Evolutionary conservation across 169 alveolate species (phyloP).

Genomic region (Plasmodium gallinaceum): DNA sequence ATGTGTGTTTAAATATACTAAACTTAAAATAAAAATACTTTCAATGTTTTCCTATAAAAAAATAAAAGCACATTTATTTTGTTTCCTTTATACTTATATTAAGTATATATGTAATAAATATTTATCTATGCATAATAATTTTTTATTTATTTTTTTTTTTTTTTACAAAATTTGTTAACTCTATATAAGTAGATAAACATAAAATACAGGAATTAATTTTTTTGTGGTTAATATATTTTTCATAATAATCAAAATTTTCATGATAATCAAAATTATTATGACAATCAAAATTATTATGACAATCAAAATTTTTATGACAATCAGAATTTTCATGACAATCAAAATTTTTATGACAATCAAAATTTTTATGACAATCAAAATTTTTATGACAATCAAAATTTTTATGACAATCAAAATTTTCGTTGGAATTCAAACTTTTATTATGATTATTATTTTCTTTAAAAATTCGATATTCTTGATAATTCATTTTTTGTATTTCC

Average conservation of each 20-base stretch:
- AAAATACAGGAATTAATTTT: slow-evolving; percentile 26
- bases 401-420: too few species aligned
- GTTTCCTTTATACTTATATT: neutral
- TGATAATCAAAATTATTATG: slow-evolving; percentile 31
- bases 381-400: slow-evolving; percentile 29
- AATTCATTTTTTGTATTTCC: slow-evolving; percentile 1
- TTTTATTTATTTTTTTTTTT: neutral
- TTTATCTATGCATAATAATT: neutral
- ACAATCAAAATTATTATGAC: neutral
- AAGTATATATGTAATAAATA: neutral
- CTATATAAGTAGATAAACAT: slow-evolving; percentile 47
- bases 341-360: too few species aligned
- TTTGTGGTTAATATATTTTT: slow-evolving; percentile 23
- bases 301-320: too few species aligned
- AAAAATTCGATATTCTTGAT: neutral
- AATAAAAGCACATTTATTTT: neutral
- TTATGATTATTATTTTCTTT: neutral
- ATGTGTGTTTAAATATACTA: slow-evolving; percentile 30
- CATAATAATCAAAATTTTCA: slow-evolving; percentile 35
- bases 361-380: too few species aligned
- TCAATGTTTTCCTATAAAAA: slow-evolving; percentile 43
- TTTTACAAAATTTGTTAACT: slow-evolving; percentile 58
- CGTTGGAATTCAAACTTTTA: neutral
- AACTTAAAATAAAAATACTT: slow-evolving; percentile 44
- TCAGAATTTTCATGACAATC: too few species aligned